phyloP scores from a whole-genome alignment of 2,329 filamentous ascomycete genomes.

The Fusarium drepaniforme region DNA sequence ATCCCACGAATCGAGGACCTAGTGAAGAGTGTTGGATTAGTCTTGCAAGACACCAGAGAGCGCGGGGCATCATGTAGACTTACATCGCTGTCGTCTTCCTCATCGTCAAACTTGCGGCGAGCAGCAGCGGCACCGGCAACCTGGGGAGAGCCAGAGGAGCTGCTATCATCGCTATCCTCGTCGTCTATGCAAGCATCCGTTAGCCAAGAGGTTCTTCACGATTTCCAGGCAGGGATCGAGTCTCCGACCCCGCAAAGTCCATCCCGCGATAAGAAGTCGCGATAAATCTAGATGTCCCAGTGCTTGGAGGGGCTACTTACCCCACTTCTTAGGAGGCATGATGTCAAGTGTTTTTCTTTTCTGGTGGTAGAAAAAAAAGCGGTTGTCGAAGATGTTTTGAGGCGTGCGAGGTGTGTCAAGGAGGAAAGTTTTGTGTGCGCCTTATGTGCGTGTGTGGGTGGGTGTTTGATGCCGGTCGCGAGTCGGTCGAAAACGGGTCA shows the following conservation, averaged over 20 bases:
- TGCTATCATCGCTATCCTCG: conserved; percentile 54
- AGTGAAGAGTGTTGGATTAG: conserved; percentile 8
- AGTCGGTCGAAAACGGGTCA: conserved; percentile 38
- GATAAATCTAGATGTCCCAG: conserved; percentile 10
- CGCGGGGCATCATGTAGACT: conserved; percentile 41
- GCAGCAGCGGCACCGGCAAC: conserved; percentile 55
- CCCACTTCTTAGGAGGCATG: conserved; percentile 60
- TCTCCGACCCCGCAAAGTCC: conserved; percentile 25
- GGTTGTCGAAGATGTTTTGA: conserved; percentile 18
- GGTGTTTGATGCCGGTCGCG: conserved; percentile 31
- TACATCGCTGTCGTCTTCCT: conserved; percentile 88
- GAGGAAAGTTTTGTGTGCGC: conserved; percentile 38
- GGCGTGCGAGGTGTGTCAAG: conserved; percentile 16
- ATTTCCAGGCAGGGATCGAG: conserved; percentile 6
- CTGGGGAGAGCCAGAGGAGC: conserved; percentile 52
- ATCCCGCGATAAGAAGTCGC: conserved; percentile 19
- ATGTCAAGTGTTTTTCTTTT: conserved; percentile 43
- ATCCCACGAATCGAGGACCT: conserved; percentile 98
- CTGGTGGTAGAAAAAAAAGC: conserved; percentile 13
- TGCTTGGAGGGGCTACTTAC: conserved; percentile 47
- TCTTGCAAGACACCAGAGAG: background rate
- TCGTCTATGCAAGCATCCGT: conserved; percentile 49
- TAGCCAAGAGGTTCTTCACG: conserved; percentile 10
- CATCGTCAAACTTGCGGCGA: conserved; percentile 84
- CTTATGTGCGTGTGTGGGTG: conserved; percentile 33